Percentiles rank a stretch among this genome's conserved stretches.
Conservation (phyloP, 129 eudicot species). For the Helianthus tuberosus region DNA sequence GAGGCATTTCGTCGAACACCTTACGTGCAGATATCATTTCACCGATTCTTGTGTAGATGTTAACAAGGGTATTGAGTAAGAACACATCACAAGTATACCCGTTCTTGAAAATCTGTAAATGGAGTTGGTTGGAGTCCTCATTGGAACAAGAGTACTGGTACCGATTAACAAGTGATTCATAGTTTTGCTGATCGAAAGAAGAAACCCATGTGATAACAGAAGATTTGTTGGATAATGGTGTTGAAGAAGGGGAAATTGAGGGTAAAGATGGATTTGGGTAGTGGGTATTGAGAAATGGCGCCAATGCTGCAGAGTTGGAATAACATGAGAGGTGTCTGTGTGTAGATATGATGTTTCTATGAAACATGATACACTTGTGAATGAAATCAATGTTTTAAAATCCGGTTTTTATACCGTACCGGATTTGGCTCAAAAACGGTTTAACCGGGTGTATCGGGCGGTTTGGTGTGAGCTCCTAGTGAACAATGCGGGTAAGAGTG, state of each 20-base stretch:
- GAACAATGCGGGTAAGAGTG: too few relatives aligned
- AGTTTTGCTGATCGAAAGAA: constrained; percentile 12
- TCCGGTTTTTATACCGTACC: too few relatives aligned
- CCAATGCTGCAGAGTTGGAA: constrained; percentile 16
- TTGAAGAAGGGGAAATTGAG: constrained; percentile 16
- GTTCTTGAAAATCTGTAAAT: constrained; percentile 52
- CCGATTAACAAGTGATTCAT: constrained; percentile 28
- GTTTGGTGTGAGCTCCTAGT: too few relatives aligned
- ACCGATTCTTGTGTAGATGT: constrained; percentile 45
- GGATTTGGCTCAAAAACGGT: too few relatives aligned
- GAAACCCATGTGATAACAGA: constrained; percentile 14
- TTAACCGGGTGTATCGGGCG: too few relatives aligned
- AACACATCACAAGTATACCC: constrained; percentile 66
- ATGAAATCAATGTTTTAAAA: too few relatives aligned
- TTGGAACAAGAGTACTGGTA: constrained; percentile 43
- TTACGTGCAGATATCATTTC: constrained; percentile 58
- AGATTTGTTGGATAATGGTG: constrained; percentile 17
- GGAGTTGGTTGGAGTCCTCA: constrained; percentile 57
- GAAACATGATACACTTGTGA: constrained; percentile 33
- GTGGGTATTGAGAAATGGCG: constrained; percentile 31
- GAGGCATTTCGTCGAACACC: constrained; percentile 84
- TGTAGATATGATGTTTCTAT: constrained; percentile 25
- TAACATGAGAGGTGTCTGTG: constrained; percentile 23
- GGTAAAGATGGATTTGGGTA: constrained; percentile 16
- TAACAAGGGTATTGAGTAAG: constrained; percentile 69